Evolutionary conservation across 371 early-diverging fungal genomes (phyloP), one percentile per base, ranked within the genome.

Genomic region (Zancudomyces culisetae): DNA sequence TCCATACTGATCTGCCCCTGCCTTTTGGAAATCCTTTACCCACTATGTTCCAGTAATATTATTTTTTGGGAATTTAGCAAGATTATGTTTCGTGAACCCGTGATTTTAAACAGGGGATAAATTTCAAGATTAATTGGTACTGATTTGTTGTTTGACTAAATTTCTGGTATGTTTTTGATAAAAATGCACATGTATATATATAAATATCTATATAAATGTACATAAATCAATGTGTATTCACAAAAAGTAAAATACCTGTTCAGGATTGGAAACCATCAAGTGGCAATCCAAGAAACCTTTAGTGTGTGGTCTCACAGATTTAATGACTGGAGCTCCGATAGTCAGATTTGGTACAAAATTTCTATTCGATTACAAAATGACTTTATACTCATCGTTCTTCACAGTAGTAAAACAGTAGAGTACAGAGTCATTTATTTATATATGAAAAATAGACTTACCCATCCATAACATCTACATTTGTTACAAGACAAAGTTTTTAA

Each of bases 301-400:
- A 3, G 90, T 81, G 66, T 90, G 89, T 57, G 85, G 81, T 43
- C 92, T 78, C 48, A 97, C 69, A 43, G 77, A 71, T 54, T 83
- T 74, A 57, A 97, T 84, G 45, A 97, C 80, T 26, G 96, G 95
- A 1, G 96, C 89, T 18, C 98, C 98, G 43, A 92, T 73, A 20
- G 98, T 93, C 45, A 97, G 71, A 68, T 97, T 97, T 48, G 98
- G 98, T 6, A 97, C 98, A 71, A 97, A 97, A 64, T 97, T 95
- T 18, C 95, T 87, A 66, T 58, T n/a, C n/a, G n/a, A n/a, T n/a
- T n/a, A n/a, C n/a, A n/a, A n/a, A n/a, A n/a, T n/a, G n/a, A n/a
- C n/a, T n/a, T n/a, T n/a, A n/a, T n/a, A n/a, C n/a, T 6, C 35
- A 15, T 35, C 35, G 6, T 10, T 35, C 35, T 15, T 35, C 35